A percentile compares a stretch with the other conserved stretches of the same genome.
These are phyloP conservation scores for Monascus ruber DNA, from an alignment of 2,329 filamentous ascomycete genomes.

Conservation along the genomic window DNA sequence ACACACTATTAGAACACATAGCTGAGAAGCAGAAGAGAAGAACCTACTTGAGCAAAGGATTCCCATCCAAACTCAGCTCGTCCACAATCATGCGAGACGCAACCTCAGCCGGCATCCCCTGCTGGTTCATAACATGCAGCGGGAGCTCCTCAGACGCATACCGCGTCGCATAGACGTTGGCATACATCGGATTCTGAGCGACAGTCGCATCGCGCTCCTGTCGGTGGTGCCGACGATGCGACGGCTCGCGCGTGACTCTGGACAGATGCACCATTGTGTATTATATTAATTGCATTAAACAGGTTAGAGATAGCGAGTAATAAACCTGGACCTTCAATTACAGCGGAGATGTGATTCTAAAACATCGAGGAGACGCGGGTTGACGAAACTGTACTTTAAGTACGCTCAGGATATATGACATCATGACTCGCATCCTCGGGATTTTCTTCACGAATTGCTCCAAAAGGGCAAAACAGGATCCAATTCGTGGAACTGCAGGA, in stretches of 20 bases:
- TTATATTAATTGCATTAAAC: no score
- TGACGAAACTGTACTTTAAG: no score
- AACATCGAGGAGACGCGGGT: no score
- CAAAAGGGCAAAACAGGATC: no score
- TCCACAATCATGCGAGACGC: slow-evolving; percentile 56
- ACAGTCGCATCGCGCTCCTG: slow-evolving; percentile 18
- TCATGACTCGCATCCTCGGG: no score
- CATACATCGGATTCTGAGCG: slow-evolving; percentile 34
- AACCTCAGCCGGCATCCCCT: slow-evolving; percentile 70
- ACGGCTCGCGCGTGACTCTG: slow-evolving; percentile 10
- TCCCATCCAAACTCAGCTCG: slow-evolving; percentile 53
- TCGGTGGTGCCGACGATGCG: no score
- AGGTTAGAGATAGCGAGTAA: no score
- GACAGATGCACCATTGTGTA: slow-evolving; percentile 28
- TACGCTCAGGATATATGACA: no score
- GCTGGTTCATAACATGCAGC: slow-evolving; percentile 69
- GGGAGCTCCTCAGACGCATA: slow-evolving; percentile 76
- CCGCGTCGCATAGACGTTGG: slow-evolving; percentile 73
- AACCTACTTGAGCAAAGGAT: slow-evolving; percentile 55
- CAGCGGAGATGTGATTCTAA: no score
- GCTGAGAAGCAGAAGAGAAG: background rate
- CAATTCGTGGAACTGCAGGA: no score
- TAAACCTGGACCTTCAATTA: no score
- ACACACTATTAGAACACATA: background rate
- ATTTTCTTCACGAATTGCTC: no score